Base-by-base conservation (phyloP, 805 yeast species). In the Metschnikowia arizonensis region DNA sequence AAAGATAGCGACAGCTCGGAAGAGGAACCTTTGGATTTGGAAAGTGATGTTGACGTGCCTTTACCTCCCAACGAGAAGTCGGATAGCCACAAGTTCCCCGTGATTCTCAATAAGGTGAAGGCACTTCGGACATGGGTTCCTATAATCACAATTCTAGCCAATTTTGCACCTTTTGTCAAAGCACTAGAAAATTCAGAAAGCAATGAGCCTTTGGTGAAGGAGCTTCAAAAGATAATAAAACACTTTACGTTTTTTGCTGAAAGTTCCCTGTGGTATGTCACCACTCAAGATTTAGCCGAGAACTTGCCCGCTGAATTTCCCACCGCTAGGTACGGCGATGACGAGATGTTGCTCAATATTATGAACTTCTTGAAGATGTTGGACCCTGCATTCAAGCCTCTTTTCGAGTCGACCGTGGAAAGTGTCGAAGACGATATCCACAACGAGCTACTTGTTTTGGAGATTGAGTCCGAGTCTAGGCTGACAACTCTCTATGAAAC, bases 101-200 rank as follows among this genome's bases (percentile, higher is more conserved):
- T 47, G 17, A 29, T 54, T 10, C 44, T 49, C 23, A 28, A 45
- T 30, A 44, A 25, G 14, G 28, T 18, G 15, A 24, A 33, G 12
- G 46, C 34, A 6, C 33, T 42, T 30, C 45, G 43, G 37, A 67
- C 69, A 48, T 57, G 73, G 52, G 71, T 72, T 3, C 72, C 79
- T 1, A 33, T 76, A 14, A 47, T 76, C 24, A 63, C 63, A 55
- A 61, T 72, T 5, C 50, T 76, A 5, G 63, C 68, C n/a, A 63
- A 66, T 37, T 57, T 71, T 7, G 63, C 72, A 1, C 45, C 45
- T 4, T 63, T 75, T 28, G 60, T 65, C 12, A 60, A 60, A 32
- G 44, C 56, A 0, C 48, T 74, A 1, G 54, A 66, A 40, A 34
- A 45, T 32, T 44, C 50, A 24, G 48, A 42, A 1, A 23, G 34